Evolutionary conservation across 176 grass and related monocot species (phyloP).

Genomic region (Alopecurus myosuroides): DNA sequence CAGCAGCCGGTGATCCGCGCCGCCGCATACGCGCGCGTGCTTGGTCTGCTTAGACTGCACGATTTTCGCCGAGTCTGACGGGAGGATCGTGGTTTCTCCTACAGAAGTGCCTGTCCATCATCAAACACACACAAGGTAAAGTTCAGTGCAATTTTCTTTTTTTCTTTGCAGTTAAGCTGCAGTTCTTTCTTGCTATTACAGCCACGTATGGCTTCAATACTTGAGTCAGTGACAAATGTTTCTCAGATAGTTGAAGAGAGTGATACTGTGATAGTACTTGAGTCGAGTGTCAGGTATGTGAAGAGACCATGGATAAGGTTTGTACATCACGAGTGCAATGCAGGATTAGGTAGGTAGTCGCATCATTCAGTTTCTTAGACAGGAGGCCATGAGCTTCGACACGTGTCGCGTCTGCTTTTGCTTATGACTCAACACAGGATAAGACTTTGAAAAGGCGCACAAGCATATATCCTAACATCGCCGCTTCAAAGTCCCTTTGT

Average conservation of each 20-base stretch:
- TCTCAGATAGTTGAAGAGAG: not conserved
- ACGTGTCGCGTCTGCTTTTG: not conserved
- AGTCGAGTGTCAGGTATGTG: too few species aligned
- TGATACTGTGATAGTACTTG: not conserved
- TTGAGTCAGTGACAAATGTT: not conserved
- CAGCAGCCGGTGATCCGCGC: not conserved
- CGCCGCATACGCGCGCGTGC: conserved; percentile 21
- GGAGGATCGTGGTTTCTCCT: not conserved
- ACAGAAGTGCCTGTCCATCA: not conserved
- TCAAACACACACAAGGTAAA: not conserved
- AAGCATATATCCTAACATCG: conserved; percentile 26
- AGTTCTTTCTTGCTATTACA: not conserved
- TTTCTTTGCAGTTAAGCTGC: not conserved
- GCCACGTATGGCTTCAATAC: not conserved
- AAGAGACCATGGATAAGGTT: too few species aligned
- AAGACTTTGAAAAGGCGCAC: conserved; percentile 25
- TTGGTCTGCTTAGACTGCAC: conserved; percentile 42
- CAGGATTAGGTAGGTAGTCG: not conserved
- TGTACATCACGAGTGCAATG: too few species aligned
- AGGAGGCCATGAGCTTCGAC: not conserved
- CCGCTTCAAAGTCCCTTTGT: not conserved
- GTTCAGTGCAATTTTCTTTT: not conserved
- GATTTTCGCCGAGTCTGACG: conserved; percentile 23
- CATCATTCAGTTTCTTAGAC: not conserved
- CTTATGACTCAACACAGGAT: not conserved